A percentile compares a stretch with the other conserved stretches of the same genome.
Evolutionary conservation across 2,329 filamentous ascomycete genomes (phyloP).

Genomic region (Epichloe gansuensis): DNA sequence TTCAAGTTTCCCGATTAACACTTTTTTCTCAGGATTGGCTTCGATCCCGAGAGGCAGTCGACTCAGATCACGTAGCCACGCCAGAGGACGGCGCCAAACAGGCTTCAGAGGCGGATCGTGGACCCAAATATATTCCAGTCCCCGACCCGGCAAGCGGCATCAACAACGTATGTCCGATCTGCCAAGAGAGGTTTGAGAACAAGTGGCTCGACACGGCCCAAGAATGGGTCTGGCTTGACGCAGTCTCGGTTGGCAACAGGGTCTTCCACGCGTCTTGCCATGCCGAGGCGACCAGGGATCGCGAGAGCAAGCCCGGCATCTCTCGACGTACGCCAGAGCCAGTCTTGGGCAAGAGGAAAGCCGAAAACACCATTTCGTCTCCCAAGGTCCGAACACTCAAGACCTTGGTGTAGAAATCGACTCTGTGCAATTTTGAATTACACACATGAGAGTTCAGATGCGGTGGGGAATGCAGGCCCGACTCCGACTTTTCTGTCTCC

Average conservation of each 20-base stretch:
- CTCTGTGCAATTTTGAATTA: neutral
- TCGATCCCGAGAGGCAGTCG: slow-evolving; percentile 66
- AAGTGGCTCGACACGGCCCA: slow-evolving; percentile 87
- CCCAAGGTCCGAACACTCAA: slow-evolving; percentile 25
- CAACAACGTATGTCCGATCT: slow-evolving; percentile 79
- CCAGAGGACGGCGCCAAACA: slow-evolving; percentile 20
- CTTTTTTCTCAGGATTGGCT: slow-evolving; percentile 62
- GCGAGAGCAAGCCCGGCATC: slow-evolving; percentile 30
- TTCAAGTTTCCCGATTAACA: too few species aligned
- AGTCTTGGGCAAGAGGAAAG: slow-evolving; percentile 62
- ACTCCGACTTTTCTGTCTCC: neutral
- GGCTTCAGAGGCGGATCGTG: slow-evolving; percentile 25
- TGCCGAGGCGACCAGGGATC: slow-evolving; percentile 62
- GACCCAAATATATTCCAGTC: slow-evolving; percentile 63
- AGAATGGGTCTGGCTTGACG: slow-evolving; percentile 95
- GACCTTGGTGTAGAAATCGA: slow-evolving; percentile 17
- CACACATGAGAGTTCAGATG: neutral
- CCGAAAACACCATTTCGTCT: slow-evolving; percentile 41
- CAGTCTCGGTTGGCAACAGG: slow-evolving; percentile 60
- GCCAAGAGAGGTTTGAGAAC: slow-evolving; percentile 87
- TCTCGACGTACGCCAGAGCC: slow-evolving; percentile 47
- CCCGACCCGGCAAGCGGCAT: slow-evolving; percentile 64
- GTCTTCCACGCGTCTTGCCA: slow-evolving; percentile 88
- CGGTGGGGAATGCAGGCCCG: neutral
- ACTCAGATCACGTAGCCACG: slow-evolving; percentile 38